Evolutionary conservation across 306 rosid genomes (phyloP).

Genomic region (Lotus japonicus): DNA sequence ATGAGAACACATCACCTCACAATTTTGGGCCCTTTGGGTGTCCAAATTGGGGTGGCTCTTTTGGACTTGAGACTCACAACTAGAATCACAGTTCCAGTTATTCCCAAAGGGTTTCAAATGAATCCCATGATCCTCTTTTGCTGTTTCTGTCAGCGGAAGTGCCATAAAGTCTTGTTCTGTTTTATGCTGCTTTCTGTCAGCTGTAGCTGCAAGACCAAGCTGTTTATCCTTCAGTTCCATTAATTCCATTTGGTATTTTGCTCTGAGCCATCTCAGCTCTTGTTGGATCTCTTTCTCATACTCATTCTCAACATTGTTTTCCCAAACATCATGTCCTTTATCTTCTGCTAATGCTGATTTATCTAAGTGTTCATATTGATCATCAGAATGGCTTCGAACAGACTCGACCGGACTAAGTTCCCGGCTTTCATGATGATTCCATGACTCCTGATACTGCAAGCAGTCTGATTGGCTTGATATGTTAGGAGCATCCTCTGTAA

Average conservation of each 20-base stretch:
- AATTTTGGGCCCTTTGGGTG: constrained; percentile 34
- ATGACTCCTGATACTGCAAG: constrained; percentile 39
- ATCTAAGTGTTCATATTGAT: constrained; percentile 47
- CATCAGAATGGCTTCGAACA: constrained; percentile 53
- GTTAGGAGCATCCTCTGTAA: constrained; percentile 24
- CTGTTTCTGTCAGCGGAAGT: constrained; percentile 23
- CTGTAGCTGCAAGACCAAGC: constrained; percentile 30
- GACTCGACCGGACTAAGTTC: constrained; percentile 68
- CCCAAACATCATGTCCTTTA: constrained; percentile 23
- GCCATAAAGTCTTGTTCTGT: constrained; percentile 18
- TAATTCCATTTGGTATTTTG: constrained; percentile 59
- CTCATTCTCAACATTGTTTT: constrained; percentile 21
- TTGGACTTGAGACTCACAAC: constrained; percentile 19
- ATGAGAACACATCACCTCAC: constrained; percentile 34
- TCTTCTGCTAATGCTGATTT: constrained; percentile 24
- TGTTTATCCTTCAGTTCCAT: constrained; percentile 48
- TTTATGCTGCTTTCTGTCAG: constrained; percentile 21
- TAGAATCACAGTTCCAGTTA: constrained; percentile 17
- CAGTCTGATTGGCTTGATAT: constrained; percentile 27
- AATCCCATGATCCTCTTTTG: constrained; percentile 3
- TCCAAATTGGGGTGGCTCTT: constrained; percentile 44
- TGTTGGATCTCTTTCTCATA: constrained; percentile 43
- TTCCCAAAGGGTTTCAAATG: constrained; percentile 24
- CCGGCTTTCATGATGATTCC: constrained; percentile 59
- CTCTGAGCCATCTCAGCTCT: constrained; percentile 71